Conservation (phyloP, 2,329 filamentous ascomycete genomes). For the Fusarium metavorans region DNA sequence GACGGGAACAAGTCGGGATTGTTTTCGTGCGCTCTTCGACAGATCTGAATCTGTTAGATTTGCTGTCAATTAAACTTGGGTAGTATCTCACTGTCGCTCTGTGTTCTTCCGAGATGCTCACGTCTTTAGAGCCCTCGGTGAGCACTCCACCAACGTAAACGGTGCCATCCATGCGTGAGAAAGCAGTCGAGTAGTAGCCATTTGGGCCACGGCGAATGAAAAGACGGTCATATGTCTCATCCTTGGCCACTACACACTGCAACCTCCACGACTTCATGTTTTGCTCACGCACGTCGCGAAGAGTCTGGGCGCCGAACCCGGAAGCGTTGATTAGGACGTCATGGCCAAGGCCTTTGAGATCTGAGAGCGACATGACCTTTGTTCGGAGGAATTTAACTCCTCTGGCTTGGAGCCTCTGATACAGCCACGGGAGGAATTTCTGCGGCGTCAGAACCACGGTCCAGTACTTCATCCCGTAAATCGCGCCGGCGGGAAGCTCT, state of each 20-base stretch:
- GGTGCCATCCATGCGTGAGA: background rate
- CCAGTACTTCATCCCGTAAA: background rate
- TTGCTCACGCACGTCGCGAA: background rate
- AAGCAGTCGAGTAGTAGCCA: background rate
- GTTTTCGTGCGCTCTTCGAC: background rate
- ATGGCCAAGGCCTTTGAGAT: background rate
- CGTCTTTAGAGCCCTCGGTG: background rate
- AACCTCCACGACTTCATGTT: background rate
- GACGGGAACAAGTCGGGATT: background rate
- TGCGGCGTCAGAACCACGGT: background rate
- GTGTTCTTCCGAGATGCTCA: background rate
- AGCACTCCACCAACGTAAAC: background rate
- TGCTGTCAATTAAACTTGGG: background rate
- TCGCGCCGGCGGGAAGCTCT: background rate
- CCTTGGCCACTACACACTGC: background rate
- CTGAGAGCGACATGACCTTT: background rate
- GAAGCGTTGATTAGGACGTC: background rate
- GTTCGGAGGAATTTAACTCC: background rate
- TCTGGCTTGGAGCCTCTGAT: background rate
- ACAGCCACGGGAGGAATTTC: background rate
- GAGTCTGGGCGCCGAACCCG: background rate
- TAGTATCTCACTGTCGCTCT: background rate
- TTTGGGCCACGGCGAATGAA: background rate
- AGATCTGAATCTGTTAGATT: background rate
- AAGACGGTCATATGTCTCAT: background rate